Conservation (phyloP, 2,329 filamentous ascomycete genomes). For the Orbilia brochopaga region DNA sequence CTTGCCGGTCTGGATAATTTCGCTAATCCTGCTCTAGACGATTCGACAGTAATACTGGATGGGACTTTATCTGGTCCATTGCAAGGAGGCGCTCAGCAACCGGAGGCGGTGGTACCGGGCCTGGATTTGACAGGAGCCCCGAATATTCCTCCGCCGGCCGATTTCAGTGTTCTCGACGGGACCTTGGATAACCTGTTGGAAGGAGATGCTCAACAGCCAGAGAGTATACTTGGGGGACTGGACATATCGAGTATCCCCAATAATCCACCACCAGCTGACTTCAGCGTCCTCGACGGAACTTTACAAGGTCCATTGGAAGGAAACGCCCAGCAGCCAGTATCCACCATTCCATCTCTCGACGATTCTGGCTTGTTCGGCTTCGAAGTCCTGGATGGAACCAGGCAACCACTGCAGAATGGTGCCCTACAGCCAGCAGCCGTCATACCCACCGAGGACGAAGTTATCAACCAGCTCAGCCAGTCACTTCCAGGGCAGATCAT, state of each 20-base stretch:
- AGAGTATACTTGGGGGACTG: no score
- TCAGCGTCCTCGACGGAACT: no score
- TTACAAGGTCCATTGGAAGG: slow-evolving; percentile 6
- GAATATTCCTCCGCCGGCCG: slow-evolving; percentile 1
- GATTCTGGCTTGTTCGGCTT: not conserved
- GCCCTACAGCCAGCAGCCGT: not conserved
- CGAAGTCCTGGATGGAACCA: slow-evolving; percentile 3
- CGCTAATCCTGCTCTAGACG: no score
- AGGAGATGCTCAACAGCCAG: not conserved
- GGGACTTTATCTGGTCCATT: not conserved
- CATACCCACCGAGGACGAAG: not conserved
- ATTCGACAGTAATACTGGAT: no score
- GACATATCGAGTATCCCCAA: no score
- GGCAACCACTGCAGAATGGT: slow-evolving; percentile 6
- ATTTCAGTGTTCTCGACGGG: not conserved
- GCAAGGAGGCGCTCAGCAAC: not conserved
- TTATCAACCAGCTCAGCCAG: slow-evolving; percentile 19
- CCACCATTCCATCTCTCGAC: slow-evolving; percentile 4
- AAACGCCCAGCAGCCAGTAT: slow-evolving; percentile 1
- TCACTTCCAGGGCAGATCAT: slow-evolving; percentile 7
- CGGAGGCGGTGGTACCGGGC: not conserved
- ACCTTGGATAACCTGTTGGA: not conserved
- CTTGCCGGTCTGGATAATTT: no score
- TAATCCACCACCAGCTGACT: no score
- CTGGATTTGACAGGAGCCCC: no score